Percentiles rank a stretch among this genome's conserved stretches.
Evolutionary conservation across 106 monocot species (phyloP).

Genomic region (Acorus gramineus): DNA sequence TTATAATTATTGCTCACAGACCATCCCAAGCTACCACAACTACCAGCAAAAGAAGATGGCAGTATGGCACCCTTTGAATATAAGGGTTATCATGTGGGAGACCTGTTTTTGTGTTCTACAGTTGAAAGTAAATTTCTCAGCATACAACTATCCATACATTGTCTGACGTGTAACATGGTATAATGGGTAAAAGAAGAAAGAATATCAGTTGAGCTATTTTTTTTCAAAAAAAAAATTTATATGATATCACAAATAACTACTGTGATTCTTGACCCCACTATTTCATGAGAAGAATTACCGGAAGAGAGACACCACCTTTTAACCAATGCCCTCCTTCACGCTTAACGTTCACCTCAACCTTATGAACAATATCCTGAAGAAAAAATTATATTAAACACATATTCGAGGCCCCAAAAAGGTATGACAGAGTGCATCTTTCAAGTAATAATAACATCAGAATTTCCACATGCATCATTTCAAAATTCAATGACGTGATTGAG

Average conservation of each 20-base stretch:
- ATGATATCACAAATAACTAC: too few species aligned
- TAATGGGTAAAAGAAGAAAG: too few species aligned
- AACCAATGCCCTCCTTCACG: slow-evolving; percentile 85
- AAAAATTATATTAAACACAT: slow-evolving; percentile 3
- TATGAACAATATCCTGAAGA: slow-evolving; percentile 60
- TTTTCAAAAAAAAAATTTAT: neutral
- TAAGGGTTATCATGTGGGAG: slow-evolving; percentile 45
- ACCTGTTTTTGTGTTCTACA: slow-evolving; percentile 44
- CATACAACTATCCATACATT: neutral
- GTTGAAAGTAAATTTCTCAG: slow-evolving; percentile 1
- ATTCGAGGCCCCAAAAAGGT: too few species aligned
- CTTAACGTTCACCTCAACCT: slow-evolving; percentile 69
- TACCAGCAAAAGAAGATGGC: slow-evolving; percentile 60
- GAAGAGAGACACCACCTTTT: slow-evolving; percentile 86
- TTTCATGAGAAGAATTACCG: slow-evolving; percentile 28
- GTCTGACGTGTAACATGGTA: too few species aligned
- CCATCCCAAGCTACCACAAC: slow-evolving; percentile 84
- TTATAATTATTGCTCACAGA: slow-evolving; percentile 75
- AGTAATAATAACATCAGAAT: too few species aligned
- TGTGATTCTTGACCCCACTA: too few species aligned
- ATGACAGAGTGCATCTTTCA: too few species aligned
- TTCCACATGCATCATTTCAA: too few species aligned
- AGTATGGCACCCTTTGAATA: slow-evolving; percentile 42
- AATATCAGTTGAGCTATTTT: too few species aligned
- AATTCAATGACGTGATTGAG: too few species aligned